phyloP scores from a whole-genome alignment of 768 basidiomycete species.

The Tubosaeta brunneosetosa region DNA sequence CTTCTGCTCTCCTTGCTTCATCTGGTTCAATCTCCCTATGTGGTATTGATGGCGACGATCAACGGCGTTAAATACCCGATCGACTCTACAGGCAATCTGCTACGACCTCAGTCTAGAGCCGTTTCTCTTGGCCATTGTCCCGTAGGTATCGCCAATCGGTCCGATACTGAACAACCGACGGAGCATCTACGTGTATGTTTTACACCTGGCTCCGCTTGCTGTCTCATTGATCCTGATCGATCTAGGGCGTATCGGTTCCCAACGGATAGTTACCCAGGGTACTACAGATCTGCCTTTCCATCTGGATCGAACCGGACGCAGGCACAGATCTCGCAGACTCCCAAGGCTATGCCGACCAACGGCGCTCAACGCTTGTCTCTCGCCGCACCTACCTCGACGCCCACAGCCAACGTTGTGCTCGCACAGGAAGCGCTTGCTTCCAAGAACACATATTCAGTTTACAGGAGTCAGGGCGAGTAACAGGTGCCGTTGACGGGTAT shows the following conservation, averaged over 20 bases:
- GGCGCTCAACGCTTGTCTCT: constrained; percentile 25
- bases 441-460: constrained; percentile 10
- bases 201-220: not conserved
- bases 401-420: constrained; percentile 13
- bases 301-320: constrained; percentile 25
- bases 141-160: constrained; percentile 18
- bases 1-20: not conserved
- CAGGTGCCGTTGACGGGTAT: constrained; percentile 11
- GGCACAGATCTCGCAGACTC: constrained; percentile 26
- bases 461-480: constrained; percentile 4
- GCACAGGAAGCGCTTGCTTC: constrained; percentile 8
- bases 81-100: constrained; percentile 21
- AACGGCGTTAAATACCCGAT: constrained; percentile 31
- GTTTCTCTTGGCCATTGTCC: constrained; percentile 9
- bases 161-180: constrained; percentile 14
- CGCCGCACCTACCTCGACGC: constrained; percentile 26
- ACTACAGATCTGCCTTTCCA: constrained; percentile 31
- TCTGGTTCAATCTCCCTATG: constrained; percentile 14
- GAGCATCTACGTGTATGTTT: constrained; percentile 30
- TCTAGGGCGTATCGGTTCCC: constrained; percentile 31
- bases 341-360: constrained; percentile 24
- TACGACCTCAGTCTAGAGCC: constrained; percentile 8
- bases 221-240: not conserved
- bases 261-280: constrained; percentile 25
- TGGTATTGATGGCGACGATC: constrained; percentile 25